phyloP scores from a whole-genome alignment of 495 filamentous ascomycete genomes.

The Cladorrhinum samala region DNA sequence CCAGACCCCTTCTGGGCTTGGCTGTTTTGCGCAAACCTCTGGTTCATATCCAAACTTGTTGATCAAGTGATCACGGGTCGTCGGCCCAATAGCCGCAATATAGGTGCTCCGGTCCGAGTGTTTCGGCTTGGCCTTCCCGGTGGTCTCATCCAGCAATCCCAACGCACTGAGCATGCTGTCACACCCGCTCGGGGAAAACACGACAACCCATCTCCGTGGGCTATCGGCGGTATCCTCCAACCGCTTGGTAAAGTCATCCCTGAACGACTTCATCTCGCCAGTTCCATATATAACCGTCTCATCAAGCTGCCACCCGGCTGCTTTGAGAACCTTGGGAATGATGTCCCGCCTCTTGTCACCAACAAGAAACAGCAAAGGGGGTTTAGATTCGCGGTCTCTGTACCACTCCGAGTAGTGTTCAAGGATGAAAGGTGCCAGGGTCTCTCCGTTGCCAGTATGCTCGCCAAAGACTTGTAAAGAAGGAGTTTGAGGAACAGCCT shows the following conservation, averaged over 20 bases:
- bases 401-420: conserved; percentile 55
- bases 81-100: conserved; percentile 89
- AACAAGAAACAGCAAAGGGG: conserved; percentile 74
- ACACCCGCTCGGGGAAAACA: conserved; percentile 89
- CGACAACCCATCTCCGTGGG: conserved; percentile 67
- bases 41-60: conserved; percentile 62
- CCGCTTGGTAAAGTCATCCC: conserved; percentile 50
- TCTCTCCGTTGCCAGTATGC: conserved; percentile 75
- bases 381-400: conserved; percentile 36
- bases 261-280: conserved; percentile 68
- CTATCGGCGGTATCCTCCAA: conserved; percentile 36
- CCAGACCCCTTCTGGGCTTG: conserved; percentile 78
- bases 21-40: conserved; percentile 75
- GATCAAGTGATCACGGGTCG: conserved; percentile 70
- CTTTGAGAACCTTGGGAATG: conserved; percentile 73
- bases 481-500: conserved; percentile 45
- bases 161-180: conserved; percentile 70
- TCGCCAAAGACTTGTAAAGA: conserved; percentile 60
- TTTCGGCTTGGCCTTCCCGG: conserved; percentile 35
- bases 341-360: conserved; percentile 82
- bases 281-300: conserved; percentile 86
- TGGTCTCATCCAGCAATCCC: conserved; percentile 47
- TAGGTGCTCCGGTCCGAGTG: conserved; percentile 37
- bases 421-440: conserved; percentile 68
- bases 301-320: conserved; percentile 50